Base-by-base conservation (phyloP, 176 grass and related monocot species). In the Avena eriantha region DNA sequence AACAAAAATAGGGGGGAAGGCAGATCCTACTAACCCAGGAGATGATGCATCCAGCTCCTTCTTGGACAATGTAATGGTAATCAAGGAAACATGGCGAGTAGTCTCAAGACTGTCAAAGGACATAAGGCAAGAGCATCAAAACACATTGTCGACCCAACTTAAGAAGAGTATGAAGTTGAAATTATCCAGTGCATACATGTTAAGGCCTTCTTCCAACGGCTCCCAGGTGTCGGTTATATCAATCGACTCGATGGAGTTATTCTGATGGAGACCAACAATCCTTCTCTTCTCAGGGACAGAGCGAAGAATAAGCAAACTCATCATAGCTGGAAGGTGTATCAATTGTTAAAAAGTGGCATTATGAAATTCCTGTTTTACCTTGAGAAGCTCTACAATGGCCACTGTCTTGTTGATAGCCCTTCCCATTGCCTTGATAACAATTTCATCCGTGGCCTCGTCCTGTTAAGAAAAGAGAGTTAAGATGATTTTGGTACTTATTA, bases 141-240 rank as follows among this genome's bases (percentile, higher is more conserved):
- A 68, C 71, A 60, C 12, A 10, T 0, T 3, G 45, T 7, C 16
- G 21, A 36, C 78, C 7, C 71, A 75, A 48, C 24, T 14, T 50
- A 13, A 61, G 65, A 26, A 2, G 10, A 29, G 26, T 4, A 57
- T 14, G 1, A 53, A 71, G 26, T 16, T 2, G 35, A 85, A 70
- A 35, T 4, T 10, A 13, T 65, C 1, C 10, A 54, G 17, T 45
- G 24, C n/a, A 80, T 82, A 94, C 93, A 29, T 84, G 43, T 83
- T 83, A 29, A 95, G 88, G 82, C 93, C 93, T 86, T 95, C 93
- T 73, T 95, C 93, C 22, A 95, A 80, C 1, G 93, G 93, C 29
- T 95, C 93, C 93, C 93, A 95, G n/a, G 90, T 92, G 70, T 95
- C 93, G 13, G 85, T 95, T 61, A 95, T 95, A 36, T 92, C 70